Conservation (phyloP, 345 rosid species). For the Hirschfeldia incana region DNA sequence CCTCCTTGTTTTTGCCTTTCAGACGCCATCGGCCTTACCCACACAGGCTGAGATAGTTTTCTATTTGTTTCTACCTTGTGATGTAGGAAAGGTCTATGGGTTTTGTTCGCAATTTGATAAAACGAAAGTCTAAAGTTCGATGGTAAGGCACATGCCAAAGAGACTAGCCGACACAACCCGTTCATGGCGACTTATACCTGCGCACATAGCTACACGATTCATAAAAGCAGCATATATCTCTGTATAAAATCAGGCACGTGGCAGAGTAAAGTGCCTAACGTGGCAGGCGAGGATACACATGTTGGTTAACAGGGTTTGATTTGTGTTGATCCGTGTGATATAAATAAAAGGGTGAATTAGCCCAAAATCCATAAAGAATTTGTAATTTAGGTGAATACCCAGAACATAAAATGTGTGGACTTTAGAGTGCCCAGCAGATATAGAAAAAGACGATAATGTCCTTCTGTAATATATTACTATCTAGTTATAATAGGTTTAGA, state of each 20-base stretch:
- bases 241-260: not conserved
- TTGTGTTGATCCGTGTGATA: slow-evolving; percentile 24
- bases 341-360: not conserved
- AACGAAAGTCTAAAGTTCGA: not conserved
- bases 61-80: not conserved
- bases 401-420: no score
- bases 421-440: no score
- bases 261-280: not conserved
- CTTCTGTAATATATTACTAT: no score
- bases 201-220: not conserved
- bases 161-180: slow-evolving; percentile 12
- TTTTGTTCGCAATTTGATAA: slow-evolving; percentile 16
- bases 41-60: slow-evolving; percentile 50
- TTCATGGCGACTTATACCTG: slow-evolving; percentile 20
- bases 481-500: no score
- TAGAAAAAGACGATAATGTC: no score
- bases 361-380: no score
- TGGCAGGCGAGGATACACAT: slow-evolving; percentile 20
- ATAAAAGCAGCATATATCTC: slow-evolving; percentile 18
- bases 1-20: slow-evolving; percentile 49
- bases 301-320: not conserved
- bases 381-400: no score
- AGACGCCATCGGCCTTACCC: slow-evolving; percentile 42
- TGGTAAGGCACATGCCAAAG: slow-evolving; percentile 13
- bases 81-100: not conserved